Conservation (phyloP, 306 rosid species). For the Ziziphus jujuba region DNA sequence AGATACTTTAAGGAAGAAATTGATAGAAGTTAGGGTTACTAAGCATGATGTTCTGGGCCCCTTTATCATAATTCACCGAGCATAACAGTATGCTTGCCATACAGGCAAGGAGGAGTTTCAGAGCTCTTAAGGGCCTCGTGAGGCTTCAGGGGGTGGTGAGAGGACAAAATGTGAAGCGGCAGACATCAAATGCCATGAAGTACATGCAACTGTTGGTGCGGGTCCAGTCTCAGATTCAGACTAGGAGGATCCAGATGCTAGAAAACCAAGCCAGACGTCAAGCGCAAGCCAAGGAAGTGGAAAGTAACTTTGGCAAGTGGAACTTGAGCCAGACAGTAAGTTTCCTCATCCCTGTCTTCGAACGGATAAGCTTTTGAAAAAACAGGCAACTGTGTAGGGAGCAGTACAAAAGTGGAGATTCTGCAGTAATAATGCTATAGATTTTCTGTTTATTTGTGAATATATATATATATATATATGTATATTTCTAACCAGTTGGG, state of each 20-base stretch:
- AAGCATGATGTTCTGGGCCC: neutral
- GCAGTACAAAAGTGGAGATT: too few relatives aligned
- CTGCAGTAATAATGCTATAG: too few relatives aligned
- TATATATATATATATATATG: neutral
- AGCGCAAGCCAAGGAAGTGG: conserved; percentile 59
- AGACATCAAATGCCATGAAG: conserved; percentile 89
- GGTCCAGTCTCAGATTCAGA: conserved; percentile 92
- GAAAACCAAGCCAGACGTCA: conserved; percentile 83
- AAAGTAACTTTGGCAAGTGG: conserved; percentile 64
- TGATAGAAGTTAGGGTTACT: neutral
- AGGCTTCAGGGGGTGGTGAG: conserved; percentile 98
- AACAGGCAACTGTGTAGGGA: too few relatives aligned
- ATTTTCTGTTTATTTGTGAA: neutral
- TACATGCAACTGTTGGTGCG: conserved; percentile 94
- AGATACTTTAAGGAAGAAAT: neutral
- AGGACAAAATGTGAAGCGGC: conserved; percentile 98
- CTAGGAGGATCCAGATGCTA: conserved; percentile 88
- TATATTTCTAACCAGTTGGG: conserved; percentile 19
- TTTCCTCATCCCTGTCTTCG: conserved; percentile 4
- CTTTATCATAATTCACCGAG: neutral
- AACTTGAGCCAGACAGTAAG: conserved; percentile 63
- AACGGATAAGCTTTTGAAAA: neutral
- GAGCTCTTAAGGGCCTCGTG: conserved; percentile 93
- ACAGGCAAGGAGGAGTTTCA: conserved; percentile 91
- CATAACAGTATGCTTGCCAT: conserved; percentile 24